Conservation (phyloP, 306 rosid genomes). For the Lagenaria siceraria region DNA sequence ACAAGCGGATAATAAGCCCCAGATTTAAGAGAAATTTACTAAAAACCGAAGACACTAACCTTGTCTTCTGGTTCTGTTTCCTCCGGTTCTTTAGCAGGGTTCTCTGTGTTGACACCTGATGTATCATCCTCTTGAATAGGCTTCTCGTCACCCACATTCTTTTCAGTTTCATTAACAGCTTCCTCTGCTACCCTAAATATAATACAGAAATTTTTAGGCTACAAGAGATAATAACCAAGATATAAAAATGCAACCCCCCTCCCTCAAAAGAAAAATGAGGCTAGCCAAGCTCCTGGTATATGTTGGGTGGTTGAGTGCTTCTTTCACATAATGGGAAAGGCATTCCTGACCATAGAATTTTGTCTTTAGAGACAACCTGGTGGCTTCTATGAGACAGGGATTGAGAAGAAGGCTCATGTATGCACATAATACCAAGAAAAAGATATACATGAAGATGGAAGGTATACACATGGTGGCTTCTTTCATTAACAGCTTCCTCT, state of each 20-base stretch:
- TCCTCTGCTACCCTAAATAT: slow-evolving; percentile 53
- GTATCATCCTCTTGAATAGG: slow-evolving; percentile 46
- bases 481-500: slow-evolving; percentile 48
- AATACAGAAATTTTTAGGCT: neutral
- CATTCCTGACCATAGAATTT: neutral
- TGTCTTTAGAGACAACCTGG: neutral
- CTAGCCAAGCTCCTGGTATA: neutral
- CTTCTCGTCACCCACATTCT: slow-evolving; percentile 61
- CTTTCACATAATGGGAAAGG: neutral
- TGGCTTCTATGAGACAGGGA: neutral
- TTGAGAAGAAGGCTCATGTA: neutral
- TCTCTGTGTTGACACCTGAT: slow-evolving; percentile 41
- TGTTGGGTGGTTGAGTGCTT: neutral
- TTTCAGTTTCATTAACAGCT: slow-evolving; percentile 40
- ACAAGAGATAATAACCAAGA: neutral
- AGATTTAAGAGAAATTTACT: neutral
- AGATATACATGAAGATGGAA: neutral
- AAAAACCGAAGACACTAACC: slow-evolving; percentile 20
- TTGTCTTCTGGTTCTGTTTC: slow-evolving; percentile 82
- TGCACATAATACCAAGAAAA: neutral
- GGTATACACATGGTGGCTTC: too few relatives aligned
- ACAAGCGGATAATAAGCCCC: neutral
- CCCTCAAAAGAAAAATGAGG: neutral
- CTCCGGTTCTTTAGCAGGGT: slow-evolving; percentile 41
- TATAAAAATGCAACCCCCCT: neutral